phyloP scores from a whole-genome alignment of 371 early-diverging fungal genomes.

The Apophysomyces variabilis region DNA sequence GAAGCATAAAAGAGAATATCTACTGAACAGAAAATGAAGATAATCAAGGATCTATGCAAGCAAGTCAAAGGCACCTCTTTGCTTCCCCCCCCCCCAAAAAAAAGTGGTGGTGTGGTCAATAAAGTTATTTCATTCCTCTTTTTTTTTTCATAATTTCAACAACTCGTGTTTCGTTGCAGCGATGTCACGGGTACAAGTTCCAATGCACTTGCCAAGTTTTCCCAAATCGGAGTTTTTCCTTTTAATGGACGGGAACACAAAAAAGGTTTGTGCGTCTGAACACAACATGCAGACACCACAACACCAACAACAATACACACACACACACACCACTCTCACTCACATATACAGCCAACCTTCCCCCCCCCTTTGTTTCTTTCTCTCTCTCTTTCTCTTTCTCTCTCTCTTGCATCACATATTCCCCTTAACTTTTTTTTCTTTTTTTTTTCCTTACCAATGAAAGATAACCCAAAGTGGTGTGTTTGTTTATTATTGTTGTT shows the following conservation, averaged over 20 bases:
- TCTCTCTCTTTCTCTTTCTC: too few relatives aligned
- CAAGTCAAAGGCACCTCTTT: background rate
- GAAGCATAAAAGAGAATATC: too few relatives aligned
- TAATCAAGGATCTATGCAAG: too few relatives aligned
- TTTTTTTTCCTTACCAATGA: too few relatives aligned
- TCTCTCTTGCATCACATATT: background rate
- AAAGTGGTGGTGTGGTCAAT: background rate
- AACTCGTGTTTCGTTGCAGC: slow-evolving; percentile 6
- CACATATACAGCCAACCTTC: background rate
- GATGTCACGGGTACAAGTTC: slow-evolving; percentile 6
- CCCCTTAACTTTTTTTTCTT: too few relatives aligned
- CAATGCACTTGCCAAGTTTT: background rate
- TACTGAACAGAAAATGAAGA: too few relatives aligned
- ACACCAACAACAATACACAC: too few relatives aligned
- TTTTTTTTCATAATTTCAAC: too few relatives aligned
- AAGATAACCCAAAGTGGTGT: too few relatives aligned
- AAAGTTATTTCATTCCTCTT: too few relatives aligned
- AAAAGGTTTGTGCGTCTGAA: slow-evolving; percentile 7
- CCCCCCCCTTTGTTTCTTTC: background rate
- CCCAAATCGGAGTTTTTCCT: background rate
- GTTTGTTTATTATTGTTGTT: background rate
- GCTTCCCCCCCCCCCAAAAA: background rate
- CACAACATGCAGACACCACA: background rate
- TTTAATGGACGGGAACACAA: background rate
- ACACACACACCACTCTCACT: too few relatives aligned